Conservation (phyloP, 306 rosid species). For the Castanea crenata region DNA sequence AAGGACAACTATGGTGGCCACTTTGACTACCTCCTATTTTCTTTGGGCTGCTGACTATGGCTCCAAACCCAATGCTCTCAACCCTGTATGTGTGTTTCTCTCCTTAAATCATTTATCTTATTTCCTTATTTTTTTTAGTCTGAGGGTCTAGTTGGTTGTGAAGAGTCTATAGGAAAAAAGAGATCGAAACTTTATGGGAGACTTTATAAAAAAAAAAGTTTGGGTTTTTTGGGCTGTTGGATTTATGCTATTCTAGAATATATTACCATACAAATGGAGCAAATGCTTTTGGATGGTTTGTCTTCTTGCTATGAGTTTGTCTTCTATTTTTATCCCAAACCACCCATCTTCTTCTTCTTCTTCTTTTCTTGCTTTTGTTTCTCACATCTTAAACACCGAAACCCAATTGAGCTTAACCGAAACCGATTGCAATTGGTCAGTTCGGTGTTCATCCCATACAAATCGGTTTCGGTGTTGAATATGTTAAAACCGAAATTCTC, state of each 20-base stretch:
- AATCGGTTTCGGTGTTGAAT: no score
- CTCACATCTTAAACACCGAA: no score
- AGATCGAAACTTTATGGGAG: background rate
- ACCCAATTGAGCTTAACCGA: no score
- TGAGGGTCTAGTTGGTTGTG: background rate
- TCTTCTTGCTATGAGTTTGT: no score
- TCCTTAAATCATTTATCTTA: background rate
- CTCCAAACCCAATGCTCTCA: constrained; percentile 73
- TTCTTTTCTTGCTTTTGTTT: no score
- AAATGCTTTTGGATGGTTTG: background rate
- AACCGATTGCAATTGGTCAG: no score
- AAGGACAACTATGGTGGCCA: constrained; percentile 67
- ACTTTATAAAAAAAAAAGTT: background rate
- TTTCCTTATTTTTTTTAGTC: background rate
- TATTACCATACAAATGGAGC: background rate
- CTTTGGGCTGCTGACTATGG: constrained; percentile 89
- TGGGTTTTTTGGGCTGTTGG: background rate
- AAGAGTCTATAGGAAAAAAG: background rate
- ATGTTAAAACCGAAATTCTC: no score
- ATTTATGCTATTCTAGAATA: background rate
- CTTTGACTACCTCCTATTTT: constrained; percentile 75
- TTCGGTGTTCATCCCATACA: no score
- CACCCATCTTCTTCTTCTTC: no score
- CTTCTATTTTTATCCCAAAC: no score
- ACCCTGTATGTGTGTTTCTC: constrained; percentile 53